Evolutionary conservation across 805 yeast genomes (phyloP).

Genomic region (Ogataea degrootiae): DNA sequence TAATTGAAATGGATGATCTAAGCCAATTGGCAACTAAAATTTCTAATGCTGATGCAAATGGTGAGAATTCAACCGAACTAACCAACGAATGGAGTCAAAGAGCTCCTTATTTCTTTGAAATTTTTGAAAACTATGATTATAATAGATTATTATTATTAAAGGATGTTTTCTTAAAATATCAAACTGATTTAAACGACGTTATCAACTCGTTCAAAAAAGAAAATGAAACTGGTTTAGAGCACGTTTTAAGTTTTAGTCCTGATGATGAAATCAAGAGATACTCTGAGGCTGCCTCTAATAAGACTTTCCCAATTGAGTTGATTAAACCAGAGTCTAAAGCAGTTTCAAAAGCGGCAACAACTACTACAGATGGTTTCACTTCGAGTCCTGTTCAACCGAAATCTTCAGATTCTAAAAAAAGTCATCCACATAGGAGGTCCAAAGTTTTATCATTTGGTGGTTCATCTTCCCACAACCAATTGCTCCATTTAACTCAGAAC

Average conservation of each 20-base stretch:
- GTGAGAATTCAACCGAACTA: slow-evolving; percentile 34
- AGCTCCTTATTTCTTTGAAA: slow-evolving; percentile 72
- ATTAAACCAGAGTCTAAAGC: slow-evolving; percentile 11
- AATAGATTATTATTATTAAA: slow-evolving; percentile 58
- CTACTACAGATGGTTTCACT: slow-evolving; percentile 16
- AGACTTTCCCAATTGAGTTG: slow-evolving; percentile 24
- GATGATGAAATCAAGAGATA: slow-evolving; percentile 54
- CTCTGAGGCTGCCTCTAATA: slow-evolving; percentile 34
- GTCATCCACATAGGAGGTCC: slow-evolving; percentile 2
- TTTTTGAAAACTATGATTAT: slow-evolving; percentile 68
- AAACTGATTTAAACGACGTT: slow-evolving; percentile 55
- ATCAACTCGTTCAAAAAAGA: slow-evolving; percentile 39
- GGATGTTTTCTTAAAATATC: slow-evolving; percentile 60
- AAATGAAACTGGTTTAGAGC: slow-evolving; percentile 63
- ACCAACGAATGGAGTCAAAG: slow-evolving; percentile 68
- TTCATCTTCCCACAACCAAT: background rate
- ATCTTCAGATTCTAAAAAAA: background rate
- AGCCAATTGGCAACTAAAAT: slow-evolving; percentile 22
- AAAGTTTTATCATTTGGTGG: slow-evolving; percentile 3
- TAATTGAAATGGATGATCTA: slow-evolving; percentile 37
- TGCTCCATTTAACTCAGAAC: background rate
- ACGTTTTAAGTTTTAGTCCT: slow-evolving; percentile 60
- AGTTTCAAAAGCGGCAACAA: slow-evolving; percentile 6
- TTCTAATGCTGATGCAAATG: slow-evolving; percentile 12
- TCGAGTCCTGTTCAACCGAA: slow-evolving; percentile 6